Evolutionary conservation across 148 eudicot genomes (phyloP).

Genomic region (Rhododendron simsii): DNA sequence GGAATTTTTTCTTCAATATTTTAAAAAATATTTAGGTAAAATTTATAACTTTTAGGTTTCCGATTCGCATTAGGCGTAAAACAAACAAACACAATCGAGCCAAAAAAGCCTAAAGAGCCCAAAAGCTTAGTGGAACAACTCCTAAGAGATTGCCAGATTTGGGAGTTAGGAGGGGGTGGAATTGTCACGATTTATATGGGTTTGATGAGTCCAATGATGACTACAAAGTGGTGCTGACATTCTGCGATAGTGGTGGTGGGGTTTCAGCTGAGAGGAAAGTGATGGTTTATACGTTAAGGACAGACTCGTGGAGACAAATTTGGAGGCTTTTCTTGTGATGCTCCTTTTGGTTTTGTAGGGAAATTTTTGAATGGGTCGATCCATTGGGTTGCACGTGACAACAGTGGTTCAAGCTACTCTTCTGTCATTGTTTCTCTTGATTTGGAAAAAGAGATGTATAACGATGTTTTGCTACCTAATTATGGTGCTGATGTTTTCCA

Average conservation of each 20-base stretch:
- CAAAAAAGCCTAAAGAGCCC: no score
- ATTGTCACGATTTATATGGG: conserved; percentile 19
- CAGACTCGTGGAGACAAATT: not conserved
- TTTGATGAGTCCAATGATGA: conserved; percentile 16
- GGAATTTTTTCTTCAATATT: no score
- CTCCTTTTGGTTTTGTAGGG: conserved; percentile 15
- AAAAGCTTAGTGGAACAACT: no score
- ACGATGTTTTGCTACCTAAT: not conserved
- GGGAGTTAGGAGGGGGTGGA: not conserved
- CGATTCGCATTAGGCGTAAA: no score
- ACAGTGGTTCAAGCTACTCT: not conserved
- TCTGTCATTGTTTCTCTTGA: not conserved
- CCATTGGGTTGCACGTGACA: conserved; percentile 31
- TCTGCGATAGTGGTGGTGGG: not conserved
- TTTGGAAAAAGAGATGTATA: not conserved
- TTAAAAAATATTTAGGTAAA: no score
- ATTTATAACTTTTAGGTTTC: no score
- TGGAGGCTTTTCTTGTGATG: not conserved
- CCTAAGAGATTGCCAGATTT: conserved; percentile 18
- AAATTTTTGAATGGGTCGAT: conserved; percentile 34
- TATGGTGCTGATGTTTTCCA: conserved; percentile 2
- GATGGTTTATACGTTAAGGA: not conserved
- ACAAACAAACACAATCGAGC: no score
- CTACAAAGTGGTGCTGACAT: no score
- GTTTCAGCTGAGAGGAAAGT: conserved; percentile 17